Evolutionary conservation across 2,329 filamentous ascomycete genomes (phyloP), one percentile per base, ranked within the genome.

Genomic region (Fusarium haematococcum): DNA sequence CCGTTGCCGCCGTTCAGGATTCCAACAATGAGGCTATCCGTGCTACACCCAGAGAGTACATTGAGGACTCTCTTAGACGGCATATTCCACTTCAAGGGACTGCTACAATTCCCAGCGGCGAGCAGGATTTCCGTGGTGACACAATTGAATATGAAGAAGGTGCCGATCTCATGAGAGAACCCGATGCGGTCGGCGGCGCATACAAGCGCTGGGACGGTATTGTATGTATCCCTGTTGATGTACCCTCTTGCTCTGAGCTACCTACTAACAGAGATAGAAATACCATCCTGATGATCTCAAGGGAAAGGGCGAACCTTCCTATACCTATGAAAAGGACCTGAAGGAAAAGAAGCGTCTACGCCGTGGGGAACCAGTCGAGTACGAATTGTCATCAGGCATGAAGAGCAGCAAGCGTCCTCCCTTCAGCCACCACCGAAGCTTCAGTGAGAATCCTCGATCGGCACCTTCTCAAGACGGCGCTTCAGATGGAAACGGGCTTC

Each of bases 61-160:
- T 98, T 61, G 83, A 89, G 66, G 95, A 98, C 82, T 91, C 93
- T 25, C 82, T 98, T 1, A 82, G 87, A 35, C 90, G 87, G 73
- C 94, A 97, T 79, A 90, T 93, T 16, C 96, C 96, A 0, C 86
- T 98, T 0, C 94, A 97, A 79, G 95, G 95, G 4, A 92, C 92
- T 0, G 93, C 95, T 1, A 86, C 86, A 20, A 89, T 97, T n/a
- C 94, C 95, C 2, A 91, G 93, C 0, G 95, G 95, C 25, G 84
- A 88, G 76, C 83, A 84, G 1, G 95, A 97, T 80, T 83, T 88
- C 20, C 87, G 90, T 65, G 95, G 95, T 4, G 88, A 91, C 63
- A 85, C 88, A 13, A 94, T 97, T 86, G 75, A 91, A 32, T 98
- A 98, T 78, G 87, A 94, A 78, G 95, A 98, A 79, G 95, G 95